These are phyloP conservation scores for Adansonia digitata DNA, from an alignment of 345 rosid genomes.

Conservation along the genomic window DNA sequence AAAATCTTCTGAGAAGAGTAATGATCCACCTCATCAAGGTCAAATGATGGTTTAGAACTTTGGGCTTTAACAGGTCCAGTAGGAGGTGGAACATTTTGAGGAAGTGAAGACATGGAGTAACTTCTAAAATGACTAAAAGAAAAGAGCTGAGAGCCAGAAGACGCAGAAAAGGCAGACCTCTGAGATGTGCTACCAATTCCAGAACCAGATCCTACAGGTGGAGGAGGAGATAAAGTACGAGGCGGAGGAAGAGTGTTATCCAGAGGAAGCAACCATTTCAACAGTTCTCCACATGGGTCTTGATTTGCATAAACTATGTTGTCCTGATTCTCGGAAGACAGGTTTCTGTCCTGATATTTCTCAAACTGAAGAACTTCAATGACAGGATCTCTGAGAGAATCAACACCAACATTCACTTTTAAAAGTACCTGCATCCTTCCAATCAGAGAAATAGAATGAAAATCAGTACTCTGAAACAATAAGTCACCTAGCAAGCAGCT, in stretches of 20 bases:
- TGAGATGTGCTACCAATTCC: constrained; percentile 48
- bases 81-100: constrained; percentile 63
- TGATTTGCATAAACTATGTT: constrained; percentile 29
- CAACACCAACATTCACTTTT: constrained; percentile 77
- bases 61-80: constrained; percentile 52
- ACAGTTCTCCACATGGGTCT: constrained; percentile 71
- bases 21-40: constrained; percentile 72
- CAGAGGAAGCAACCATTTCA: constrained; percentile 95
- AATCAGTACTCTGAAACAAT: constrained; percentile 26
- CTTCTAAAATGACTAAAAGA: constrained; percentile 87
- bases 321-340: constrained; percentile 30
- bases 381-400: constrained; percentile 67
- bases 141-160: constrained; percentile 81
- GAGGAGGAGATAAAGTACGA: constrained; percentile 58
- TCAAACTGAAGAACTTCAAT: constrained; percentile 98
- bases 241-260: constrained; percentile 58
- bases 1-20: constrained; percentile 46
- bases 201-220: constrained; percentile 47
- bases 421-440: constrained; percentile 97
- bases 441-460: constrained; percentile 56
- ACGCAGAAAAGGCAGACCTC: constrained; percentile 38
- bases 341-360: constrained; percentile 47
- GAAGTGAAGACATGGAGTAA: constrained; percentile 95
- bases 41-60: constrained; percentile 73
- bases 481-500: neutral